A percentile compares a stretch with the other conserved stretches of the same genome.
These are phyloP conservation scores for Fusarium piperis DNA, from an alignment of 2,329 filamentous ascomycete genomes.

Conservation along the genomic window DNA sequence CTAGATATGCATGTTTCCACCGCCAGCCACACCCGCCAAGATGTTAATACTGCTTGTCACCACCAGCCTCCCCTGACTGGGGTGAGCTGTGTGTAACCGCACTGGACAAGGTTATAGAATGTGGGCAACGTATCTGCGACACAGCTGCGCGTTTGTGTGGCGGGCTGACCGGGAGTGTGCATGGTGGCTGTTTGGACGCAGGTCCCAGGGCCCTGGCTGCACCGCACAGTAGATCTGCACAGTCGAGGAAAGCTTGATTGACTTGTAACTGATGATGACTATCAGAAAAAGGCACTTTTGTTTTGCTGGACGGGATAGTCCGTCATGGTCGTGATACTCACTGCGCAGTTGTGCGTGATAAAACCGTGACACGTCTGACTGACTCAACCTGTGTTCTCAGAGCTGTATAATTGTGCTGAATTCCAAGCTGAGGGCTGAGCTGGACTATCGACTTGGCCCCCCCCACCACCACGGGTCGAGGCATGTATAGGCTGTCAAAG, in stretches of 20 bases:
- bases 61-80: not conserved
- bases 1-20: conserved; percentile 18
- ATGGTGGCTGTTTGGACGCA: conserved; percentile 4
- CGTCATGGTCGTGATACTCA: not conserved
- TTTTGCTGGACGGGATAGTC: not conserved
- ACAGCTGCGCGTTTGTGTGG: conserved; percentile 16
- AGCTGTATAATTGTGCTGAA: not conserved
- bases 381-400: not conserved
- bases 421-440: not conserved
- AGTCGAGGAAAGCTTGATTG: not conserved
- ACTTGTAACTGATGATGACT: not conserved
- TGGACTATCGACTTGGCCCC: not conserved
- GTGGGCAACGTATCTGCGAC: not conserved
- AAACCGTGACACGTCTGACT: conserved; percentile 30
- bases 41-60: not conserved
- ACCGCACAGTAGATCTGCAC: not conserved
- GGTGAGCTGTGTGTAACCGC: not conserved
- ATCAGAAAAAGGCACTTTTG: conserved; percentile 3
- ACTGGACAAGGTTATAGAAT: not conserved
- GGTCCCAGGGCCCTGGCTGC: not conserved
- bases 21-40: not conserved
- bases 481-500: conserved; percentile 1
- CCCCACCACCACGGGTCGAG: not conserved
- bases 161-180: conserved; percentile 11
- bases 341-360: not conserved